phyloP scores from a whole-genome alignment of 176 grass and related monocot genomes.

The Neostapfia colusana region DNA sequence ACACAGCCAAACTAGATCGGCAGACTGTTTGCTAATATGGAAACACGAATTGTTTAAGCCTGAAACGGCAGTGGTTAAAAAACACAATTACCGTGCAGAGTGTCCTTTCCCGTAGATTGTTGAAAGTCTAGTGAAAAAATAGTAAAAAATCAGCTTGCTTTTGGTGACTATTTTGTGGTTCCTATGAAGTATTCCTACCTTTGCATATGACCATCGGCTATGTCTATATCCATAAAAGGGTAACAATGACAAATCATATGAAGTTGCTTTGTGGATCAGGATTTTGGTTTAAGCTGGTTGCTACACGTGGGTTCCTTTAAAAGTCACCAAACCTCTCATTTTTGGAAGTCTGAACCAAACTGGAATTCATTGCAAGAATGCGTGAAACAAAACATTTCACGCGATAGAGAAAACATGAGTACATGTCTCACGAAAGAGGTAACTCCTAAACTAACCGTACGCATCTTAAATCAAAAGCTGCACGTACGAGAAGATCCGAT shows the following conservation, averaged over 20 bases:
- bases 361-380: background rate
- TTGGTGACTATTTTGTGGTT: slow-evolving; percentile 20
- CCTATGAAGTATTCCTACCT: slow-evolving; percentile 20
- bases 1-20: slow-evolving; percentile 8
- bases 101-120: background rate
- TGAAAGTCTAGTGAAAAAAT: background rate
- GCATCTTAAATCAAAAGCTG: slow-evolving; percentile 5
- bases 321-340: slow-evolving; percentile 8
- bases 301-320: background rate
- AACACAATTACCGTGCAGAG: background rate
- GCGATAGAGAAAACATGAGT: background rate
- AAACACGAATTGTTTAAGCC: background rate
- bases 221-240: slow-evolving; percentile 22
- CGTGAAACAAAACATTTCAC: slow-evolving; percentile 16
- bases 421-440: background rate
- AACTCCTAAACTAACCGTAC: background rate
- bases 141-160: slow-evolving; percentile 16
- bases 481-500: slow-evolving; percentile 25
- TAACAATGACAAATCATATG: slow-evolving; percentile 20
- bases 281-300: slow-evolving; percentile 17
- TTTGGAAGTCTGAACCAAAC: background rate
- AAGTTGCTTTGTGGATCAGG: slow-evolving; percentile 16
- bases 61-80: background rate
- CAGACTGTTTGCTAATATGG: background rate
- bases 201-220: slow-evolving; percentile 24